phyloP scores from a whole-genome alignment of 73 alveolate species.

The Paramecium primaurelia region DNA sequence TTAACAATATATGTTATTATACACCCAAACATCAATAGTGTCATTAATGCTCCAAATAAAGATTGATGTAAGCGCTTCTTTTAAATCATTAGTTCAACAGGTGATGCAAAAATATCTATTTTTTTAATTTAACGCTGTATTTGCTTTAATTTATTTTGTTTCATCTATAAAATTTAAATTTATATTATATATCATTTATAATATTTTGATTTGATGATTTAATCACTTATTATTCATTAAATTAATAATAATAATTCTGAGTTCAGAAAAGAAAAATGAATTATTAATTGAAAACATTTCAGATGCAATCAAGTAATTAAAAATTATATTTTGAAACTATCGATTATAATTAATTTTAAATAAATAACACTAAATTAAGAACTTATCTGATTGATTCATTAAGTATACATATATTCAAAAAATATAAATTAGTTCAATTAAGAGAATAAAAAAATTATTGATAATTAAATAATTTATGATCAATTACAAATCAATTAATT shows the following conservation, averaged over 20 bases:
- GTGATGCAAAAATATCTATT: conserved; percentile 14
- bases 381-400: no score
- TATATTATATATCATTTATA: not conserved
- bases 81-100: conserved; percentile 2
- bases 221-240: not conserved
- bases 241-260: no score
- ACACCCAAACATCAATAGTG: not conserved
- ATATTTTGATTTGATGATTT: not conserved
- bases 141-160: not conserved
- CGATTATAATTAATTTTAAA: no score
- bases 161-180: not conserved
- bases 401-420: no score
- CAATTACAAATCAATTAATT: not conserved
- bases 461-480: no score
- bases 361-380: no score
- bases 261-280: no score
- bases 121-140: not conserved
- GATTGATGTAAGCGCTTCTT: not conserved
- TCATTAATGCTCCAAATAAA: conserved; percentile 6
- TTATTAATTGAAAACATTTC: not conserved
- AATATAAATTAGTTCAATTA: not conserved
- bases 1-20: not conserved
- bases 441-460: not conserved
- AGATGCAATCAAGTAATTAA: not conserved
- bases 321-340: no score